Conservation (phyloP, 2,329 filamentous ascomycete species). For the Paraphaeosphaeria sporulosa region DNA sequence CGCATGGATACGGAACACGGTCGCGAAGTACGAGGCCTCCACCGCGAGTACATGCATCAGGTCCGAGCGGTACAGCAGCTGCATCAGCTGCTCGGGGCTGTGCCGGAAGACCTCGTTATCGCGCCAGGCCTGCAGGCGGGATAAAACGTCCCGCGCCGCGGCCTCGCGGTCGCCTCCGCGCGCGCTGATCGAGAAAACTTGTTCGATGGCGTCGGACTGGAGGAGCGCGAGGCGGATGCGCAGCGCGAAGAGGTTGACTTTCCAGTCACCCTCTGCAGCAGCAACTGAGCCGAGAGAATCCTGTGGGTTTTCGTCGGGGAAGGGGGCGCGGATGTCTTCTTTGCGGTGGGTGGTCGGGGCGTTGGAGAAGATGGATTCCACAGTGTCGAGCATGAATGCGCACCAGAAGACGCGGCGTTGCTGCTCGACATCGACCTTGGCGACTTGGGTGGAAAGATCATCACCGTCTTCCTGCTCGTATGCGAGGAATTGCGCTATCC, state of each 20-base stretch:
- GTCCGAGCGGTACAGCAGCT: constrained; percentile 36
- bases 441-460: constrained; percentile 9
- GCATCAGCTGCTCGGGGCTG: constrained; percentile 24
- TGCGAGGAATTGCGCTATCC: constrained; percentile 30
- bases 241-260: constrained; percentile 30
- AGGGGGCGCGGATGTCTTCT: constrained; percentile 24
- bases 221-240: constrained; percentile 29
- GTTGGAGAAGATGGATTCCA: constrained; percentile 26
- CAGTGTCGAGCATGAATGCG: constrained; percentile 30
- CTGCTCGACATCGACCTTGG: constrained; percentile 28
- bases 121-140: constrained; percentile 23
- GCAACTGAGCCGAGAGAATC: constrained; percentile 27
- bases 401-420: constrained; percentile 36
- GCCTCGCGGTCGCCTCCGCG: constrained; percentile 15
- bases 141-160: constrained; percentile 15
- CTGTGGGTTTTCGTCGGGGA: constrained; percentile 22
- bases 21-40: constrained; percentile 36
- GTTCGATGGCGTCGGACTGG: constrained; percentile 33
- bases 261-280: constrained; percentile 31
- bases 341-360: constrained; percentile 27
- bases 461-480: constrained; percentile 22
- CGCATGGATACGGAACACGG: constrained; percentile 30
- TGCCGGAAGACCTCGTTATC: constrained; percentile 32
- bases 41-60: constrained; percentile 28
- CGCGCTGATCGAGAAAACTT: constrained; percentile 24